Percentiles rank a stretch among this genome's conserved stretches.
Conservation (phyloP, 495 filamentous ascomycete genomes). For the Aspergillus coremiiformis region DNA sequence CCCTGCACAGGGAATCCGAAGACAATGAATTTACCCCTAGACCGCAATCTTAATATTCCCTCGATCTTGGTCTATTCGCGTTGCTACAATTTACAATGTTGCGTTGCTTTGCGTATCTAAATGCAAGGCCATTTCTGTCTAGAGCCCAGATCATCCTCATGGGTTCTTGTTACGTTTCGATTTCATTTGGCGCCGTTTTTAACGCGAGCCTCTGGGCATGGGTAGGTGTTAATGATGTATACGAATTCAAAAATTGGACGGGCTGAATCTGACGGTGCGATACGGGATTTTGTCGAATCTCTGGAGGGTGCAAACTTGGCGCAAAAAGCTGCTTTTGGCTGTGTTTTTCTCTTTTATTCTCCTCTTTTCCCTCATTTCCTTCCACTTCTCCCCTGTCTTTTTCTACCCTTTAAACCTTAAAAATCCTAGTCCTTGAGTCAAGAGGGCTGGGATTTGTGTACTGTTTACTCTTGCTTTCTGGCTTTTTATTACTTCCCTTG, state of each 20-base stretch:
- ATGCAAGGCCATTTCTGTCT: not conserved
- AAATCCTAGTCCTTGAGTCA: not conserved
- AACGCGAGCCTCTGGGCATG: conserved; percentile 29
- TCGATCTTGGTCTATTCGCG: conserved; percentile 4
- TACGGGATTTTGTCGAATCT: conserved; percentile 24
- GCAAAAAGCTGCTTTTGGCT: conserved; percentile 26
- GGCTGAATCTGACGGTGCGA: conserved; percentile 26
- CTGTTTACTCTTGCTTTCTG: conserved; percentile 1
- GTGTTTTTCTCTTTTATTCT: conserved; percentile 8
- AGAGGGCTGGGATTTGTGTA: not conserved
- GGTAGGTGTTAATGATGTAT: conserved; percentile 41
- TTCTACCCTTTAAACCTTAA: conserved; percentile 8
- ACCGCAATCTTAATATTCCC: conserved; percentile 1
- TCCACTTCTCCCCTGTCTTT: conserved; percentile 18
- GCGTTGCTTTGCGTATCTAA: conserved; percentile 16
- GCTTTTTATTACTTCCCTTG: not conserved
- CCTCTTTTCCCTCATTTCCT: not conserved
- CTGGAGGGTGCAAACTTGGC: conserved; percentile 28
- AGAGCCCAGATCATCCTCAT: not conserved
- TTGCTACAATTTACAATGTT: conserved; percentile 2
- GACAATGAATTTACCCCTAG: conserved; percentile 5
- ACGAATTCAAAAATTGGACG: conserved; percentile 35
- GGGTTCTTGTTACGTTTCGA: conserved; percentile 3
- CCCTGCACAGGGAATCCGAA: conserved; percentile 35
- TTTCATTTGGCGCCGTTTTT: conserved; percentile 23